Conservation (phyloP, 371 early-diverging fungal genomes). For the Mortierella sp. region DNA sequence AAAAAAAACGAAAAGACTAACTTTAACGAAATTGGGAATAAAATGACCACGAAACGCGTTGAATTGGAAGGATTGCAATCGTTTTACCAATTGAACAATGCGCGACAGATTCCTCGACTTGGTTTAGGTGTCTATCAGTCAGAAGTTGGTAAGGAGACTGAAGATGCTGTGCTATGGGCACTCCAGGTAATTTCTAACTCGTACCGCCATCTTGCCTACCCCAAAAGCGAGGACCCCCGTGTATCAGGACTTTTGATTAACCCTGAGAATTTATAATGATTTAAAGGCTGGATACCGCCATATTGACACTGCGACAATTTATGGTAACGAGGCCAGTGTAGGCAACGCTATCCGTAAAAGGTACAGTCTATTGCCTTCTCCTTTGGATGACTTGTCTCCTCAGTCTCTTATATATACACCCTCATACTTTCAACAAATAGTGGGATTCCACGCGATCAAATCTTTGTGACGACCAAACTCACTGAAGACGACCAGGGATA, state of each 20-base stretch:
- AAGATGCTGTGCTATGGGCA: slow-evolving; percentile 63
- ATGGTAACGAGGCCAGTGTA: slow-evolving; percentile 62
- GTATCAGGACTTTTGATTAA: not conserved
- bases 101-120: slow-evolving; percentile 38
- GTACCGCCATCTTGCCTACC: not conserved
- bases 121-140: slow-evolving; percentile 63
- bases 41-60: slow-evolving; percentile 20
- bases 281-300: slow-evolving; percentile 65
- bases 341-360: slow-evolving; percentile 63
- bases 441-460: slow-evolving; percentile 69
- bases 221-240: too few relatives aligned
- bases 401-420: not conserved
- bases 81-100: slow-evolving; percentile 27
- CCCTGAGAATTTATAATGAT: not conserved
- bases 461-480: slow-evolving; percentile 85
- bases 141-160: slow-evolving; percentile 56
- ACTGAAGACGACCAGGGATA: slow-evolving; percentile 64
- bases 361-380: slow-evolving; percentile 27
- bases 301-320: slow-evolving; percentile 64
- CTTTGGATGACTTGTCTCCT: not conserved
- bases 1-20: not conserved
- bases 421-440: slow-evolving; percentile 15
- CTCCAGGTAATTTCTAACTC: slow-evolving; percentile 41
- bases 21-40: not conserved
- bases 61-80: slow-evolving; percentile 42